Evolutionary conservation across 2,329 filamentous ascomycete species (phyloP).

Genomic region (Aspergillus arachidicola): DNA sequence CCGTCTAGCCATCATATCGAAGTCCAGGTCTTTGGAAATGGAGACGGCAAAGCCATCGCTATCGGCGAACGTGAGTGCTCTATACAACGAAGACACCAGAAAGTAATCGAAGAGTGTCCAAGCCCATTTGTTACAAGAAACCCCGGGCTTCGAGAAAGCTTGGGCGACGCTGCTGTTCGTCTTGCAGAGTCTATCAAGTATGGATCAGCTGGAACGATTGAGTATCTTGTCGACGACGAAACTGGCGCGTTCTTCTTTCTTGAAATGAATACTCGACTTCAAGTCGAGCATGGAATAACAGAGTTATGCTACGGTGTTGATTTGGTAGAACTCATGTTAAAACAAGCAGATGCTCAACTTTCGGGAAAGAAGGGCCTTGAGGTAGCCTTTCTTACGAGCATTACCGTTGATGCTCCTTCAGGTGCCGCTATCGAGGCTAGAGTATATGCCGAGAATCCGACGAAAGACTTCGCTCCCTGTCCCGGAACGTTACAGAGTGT

Average conservation of each 20-base stretch:
- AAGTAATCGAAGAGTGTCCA: conserved; percentile 87
- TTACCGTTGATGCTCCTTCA: conserved; percentile 48
- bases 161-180: conserved; percentile 70
- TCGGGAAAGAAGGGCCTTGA: conserved; percentile 49
- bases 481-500: conserved; percentile 62
- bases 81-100: conserved; percentile 83
- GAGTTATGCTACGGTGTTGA: conserved; percentile 59
- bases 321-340: conserved; percentile 59
- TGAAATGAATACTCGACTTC: conserved; percentile 62
- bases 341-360: conserved; percentile 56
- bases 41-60: conserved; percentile 75
- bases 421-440: conserved; percentile 57
- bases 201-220: conserved; percentile 84
- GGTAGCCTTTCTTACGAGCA: conserved; percentile 41
- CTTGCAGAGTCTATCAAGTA: conserved; percentile 63
- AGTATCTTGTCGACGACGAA: conserved; percentile 86
- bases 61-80: conserved; percentile 88
- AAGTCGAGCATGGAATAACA: conserved; percentile 62
- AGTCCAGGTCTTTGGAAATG: conserved; percentile 87
- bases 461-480: conserved; percentile 60
- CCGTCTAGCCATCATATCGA: conserved; percentile 81
- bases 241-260: conserved; percentile 74
- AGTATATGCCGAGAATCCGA: conserved; percentile 62
- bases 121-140: conserved; percentile 65
- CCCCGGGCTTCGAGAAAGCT: conserved; percentile 64